Conservation (phyloP, 306 rosid genomes). For the Crotalaria pallida region DNA sequence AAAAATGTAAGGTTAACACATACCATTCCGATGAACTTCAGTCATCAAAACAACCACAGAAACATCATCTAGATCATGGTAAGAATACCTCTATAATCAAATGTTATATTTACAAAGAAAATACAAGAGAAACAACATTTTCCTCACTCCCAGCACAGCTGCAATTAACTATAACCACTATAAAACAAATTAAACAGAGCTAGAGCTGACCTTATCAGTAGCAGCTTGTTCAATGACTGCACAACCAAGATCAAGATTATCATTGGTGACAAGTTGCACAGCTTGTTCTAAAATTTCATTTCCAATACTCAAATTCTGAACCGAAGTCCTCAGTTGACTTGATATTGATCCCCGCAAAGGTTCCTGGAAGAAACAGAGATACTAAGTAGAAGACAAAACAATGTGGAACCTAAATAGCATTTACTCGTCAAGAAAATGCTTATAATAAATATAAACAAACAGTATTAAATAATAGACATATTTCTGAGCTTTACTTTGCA, state of each 20-base stretch:
- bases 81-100: no score
- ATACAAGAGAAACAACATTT: no score
- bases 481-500: constrained; percentile 69
- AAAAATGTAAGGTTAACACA: no score
- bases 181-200: constrained; percentile 17
- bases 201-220: constrained; percentile 76
- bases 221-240: constrained; percentile 97
- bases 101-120: no score
- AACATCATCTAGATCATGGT: no score
- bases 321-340: constrained; percentile 68
- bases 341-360: constrained; percentile 83
- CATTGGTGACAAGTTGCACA: constrained; percentile 92
- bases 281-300: constrained; percentile 81
- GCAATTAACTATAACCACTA: constrained; percentile 6
- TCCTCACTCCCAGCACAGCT: no score
- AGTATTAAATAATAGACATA: background rate
- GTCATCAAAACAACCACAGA: no score
- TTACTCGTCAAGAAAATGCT: background rate
- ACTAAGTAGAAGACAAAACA: background rate
- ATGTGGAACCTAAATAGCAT: background rate
- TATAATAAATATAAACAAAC: background rate
- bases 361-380: constrained; percentile 52
- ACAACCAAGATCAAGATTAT: constrained; percentile 98
- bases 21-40: no score
- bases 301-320: constrained; percentile 64